Evolutionary conservation across 768 basidiomycete genomes (phyloP), one percentile per base, ranked within the genome.

Genomic region (Russula sp.): DNA sequence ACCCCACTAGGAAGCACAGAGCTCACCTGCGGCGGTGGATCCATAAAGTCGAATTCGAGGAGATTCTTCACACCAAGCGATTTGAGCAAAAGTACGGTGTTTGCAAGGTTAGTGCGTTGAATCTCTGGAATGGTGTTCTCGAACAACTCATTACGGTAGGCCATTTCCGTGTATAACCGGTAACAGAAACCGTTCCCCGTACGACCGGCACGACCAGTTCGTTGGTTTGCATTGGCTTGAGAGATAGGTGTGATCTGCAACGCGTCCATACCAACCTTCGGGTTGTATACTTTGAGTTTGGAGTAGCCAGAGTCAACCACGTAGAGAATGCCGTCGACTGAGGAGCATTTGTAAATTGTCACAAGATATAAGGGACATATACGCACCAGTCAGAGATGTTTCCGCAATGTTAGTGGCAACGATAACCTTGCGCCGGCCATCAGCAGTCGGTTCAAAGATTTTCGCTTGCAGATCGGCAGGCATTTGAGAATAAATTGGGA

Each of bases 401-500:
- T 99, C 97, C 2, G 97, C 96, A 62, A 98, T 99, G 75, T 99
- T 99, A 5, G 96, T 99, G 0, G 97, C 97, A 1, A 98, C 95
- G 67, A 99, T 94, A 61, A 96, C 94, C 76, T 99, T 99, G 59
- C 97, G 80, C 52, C 97, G 82, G 3, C 97, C 97, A 75, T 99
- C 97, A 26, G 84, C 79, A 0, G 97, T 98, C 9, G 96, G 86
- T 63, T 94, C 90, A 71, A 98, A 98, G 65, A 99, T 99, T 75
- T 94, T 96, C 26, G 97, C 96, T 73, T 99, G 97, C 42, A 99
- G 78, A 78, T 98, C 97, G 7, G 97, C 97, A 11, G 97, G 97
- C 97, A 98, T 98, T 73, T 98, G 96, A 3, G 97, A 98, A 76
- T 99, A 98, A 67, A 98, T 99, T 7, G 97, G 97, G 34, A 99